These are phyloP conservation scores for Bruguiera sexangula DNA, from an alignment of 345 rosid species.

Conservation along the genomic window DNA sequence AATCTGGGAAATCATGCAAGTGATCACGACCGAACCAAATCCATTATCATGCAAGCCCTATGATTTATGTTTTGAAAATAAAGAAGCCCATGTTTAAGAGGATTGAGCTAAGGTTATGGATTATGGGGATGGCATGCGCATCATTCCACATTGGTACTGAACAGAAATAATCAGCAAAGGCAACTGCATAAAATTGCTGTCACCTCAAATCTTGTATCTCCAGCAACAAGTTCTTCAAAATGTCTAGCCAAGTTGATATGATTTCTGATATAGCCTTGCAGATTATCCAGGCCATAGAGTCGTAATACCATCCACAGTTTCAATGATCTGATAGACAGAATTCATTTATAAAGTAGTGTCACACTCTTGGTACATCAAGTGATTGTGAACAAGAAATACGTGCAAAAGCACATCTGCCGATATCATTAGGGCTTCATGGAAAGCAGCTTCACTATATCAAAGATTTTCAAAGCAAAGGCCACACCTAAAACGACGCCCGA, in stretches of 20 bases:
- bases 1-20: too few species aligned
- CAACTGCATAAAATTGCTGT: not conserved
- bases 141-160: not conserved
- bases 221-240: constrained; percentile 56
- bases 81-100: too few species aligned
- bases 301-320: constrained; percentile 91
- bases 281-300: constrained; percentile 68
- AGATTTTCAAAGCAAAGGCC: constrained; percentile 13
- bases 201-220: constrained; percentile 82
- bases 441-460: not conserved
- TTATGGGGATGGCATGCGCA: not conserved
- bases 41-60: too few species aligned
- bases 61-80: too few species aligned
- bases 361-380: not conserved
- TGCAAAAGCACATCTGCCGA: not conserved
- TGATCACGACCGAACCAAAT: too few species aligned
- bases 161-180: not conserved
- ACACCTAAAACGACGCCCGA: constrained; percentile 90
- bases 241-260: constrained; percentile 67
- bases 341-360: constrained; percentile 2
- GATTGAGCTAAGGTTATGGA: too few species aligned
- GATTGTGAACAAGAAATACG: not conserved
- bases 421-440: not conserved
- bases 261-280: constrained; percentile 66
- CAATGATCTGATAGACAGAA: constrained; percentile 51